These are phyloP conservation scores for Cyberlindnera amylophila DNA, from an alignment of 805 yeast species.

Conservation along the genomic window DNA sequence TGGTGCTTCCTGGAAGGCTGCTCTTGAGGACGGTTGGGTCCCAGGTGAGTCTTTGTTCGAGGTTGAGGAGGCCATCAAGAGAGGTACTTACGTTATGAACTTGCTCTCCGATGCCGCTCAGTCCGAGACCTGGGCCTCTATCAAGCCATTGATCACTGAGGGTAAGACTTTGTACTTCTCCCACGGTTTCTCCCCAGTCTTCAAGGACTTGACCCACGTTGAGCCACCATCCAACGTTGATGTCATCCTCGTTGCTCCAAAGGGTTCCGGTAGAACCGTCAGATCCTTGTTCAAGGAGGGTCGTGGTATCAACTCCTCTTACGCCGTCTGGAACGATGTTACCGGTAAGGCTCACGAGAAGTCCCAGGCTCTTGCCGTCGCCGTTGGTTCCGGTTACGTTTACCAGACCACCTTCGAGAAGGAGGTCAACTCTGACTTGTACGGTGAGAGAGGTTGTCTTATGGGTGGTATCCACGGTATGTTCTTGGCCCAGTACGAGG, in stretches of 20 bases:
- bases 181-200: slow-evolving; percentile 99
- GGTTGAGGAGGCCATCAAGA: slow-evolving; percentile 86
- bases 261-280: slow-evolving; percentile 99
- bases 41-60: slow-evolving; percentile 98
- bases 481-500: slow-evolving; percentile 99
- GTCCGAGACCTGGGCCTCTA: slow-evolving; percentile 91
- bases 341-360: slow-evolving; percentile 99
- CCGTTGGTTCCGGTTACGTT: slow-evolving; percentile 99
- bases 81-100: slow-evolving; percentile 96
- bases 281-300: slow-evolving; percentile 99
- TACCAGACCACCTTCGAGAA: slow-evolving; percentile 99
- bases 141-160: slow-evolving; percentile 90
- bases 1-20: slow-evolving; percentile 99
- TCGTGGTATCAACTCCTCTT: slow-evolving; percentile 99
- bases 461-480: slow-evolving; percentile 99
- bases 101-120: slow-evolving; percentile 98
- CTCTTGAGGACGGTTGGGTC: slow-evolving; percentile 99
- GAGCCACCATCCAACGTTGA: slow-evolving; percentile 93
- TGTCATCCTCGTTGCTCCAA: slow-evolving; percentile 98
- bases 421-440: slow-evolving; percentile 98
- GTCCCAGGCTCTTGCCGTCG: slow-evolving; percentile 97
- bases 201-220: slow-evolving; percentile 95
- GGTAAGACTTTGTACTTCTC: slow-evolving; percentile 98
- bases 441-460: slow-evolving; percentile 99
- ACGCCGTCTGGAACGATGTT: slow-evolving; percentile 99